These are phyloP conservation scores for Mycena vulgaris DNA, from an alignment of 768 basidiomycete genomes.

Conservation along the genomic window DNA sequence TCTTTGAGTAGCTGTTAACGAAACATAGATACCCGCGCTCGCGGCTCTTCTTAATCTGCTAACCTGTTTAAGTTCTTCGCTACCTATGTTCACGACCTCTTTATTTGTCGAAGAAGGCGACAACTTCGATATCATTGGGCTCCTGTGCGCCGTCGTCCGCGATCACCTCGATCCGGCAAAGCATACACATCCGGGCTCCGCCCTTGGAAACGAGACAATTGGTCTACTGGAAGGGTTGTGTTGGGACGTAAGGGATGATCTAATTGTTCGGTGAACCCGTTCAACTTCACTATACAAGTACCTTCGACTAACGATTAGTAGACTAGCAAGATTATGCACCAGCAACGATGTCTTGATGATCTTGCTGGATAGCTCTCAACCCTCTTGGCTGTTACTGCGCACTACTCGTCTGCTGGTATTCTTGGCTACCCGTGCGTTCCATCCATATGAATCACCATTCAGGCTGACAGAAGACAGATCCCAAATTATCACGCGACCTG, in stretches of 20 bases:
- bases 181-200: conserved; percentile 43
- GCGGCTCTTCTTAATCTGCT: conserved; percentile 70
- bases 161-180: conserved; percentile 55
- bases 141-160: conserved; percentile 60
- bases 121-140: conserved; percentile 53
- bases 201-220: conserved; percentile 59
- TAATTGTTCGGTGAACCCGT: conserved; percentile 55
- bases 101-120: conserved; percentile 51
- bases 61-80: conserved; percentile 58
- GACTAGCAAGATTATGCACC: conserved; percentile 52
- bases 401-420: conserved; percentile 66
- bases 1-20: conserved; percentile 15
- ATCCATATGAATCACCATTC: conserved; percentile 12
- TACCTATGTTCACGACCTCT: conserved; percentile 63
- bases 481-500: conserved; percentile 58
- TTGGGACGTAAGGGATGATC: conserved; percentile 62
- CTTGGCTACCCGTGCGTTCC: conserved; percentile 68
- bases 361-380: conserved; percentile 67
- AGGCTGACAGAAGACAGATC: conserved; percentile 53
- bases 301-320: conserved; percentile 14
- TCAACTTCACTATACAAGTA: background rate
- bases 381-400: conserved; percentile 64
- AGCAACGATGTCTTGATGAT: conserved; percentile 57
- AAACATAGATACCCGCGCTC: conserved; percentile 60
- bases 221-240: conserved; percentile 70